A percentile compares a stretch with the other conserved stretches of the same genome.
Evolutionary conservation across 495 filamentous ascomycete genomes (phyloP).

Genomic region (Penicillium alfredii): DNA sequence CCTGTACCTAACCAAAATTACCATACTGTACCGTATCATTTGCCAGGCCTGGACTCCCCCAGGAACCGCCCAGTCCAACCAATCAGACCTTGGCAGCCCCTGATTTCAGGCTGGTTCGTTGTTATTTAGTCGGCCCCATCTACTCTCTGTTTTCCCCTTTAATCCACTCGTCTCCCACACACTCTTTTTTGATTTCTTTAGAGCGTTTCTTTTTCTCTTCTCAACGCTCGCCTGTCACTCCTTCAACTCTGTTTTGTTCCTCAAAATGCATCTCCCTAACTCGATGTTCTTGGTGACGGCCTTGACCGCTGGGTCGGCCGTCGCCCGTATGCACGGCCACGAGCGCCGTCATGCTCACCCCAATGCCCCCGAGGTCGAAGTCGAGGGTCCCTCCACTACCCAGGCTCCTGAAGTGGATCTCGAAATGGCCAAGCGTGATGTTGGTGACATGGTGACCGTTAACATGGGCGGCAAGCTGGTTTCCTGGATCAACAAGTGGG

Average conservation of each 20-base stretch:
- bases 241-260: too few species aligned
- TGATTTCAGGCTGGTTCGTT: constrained; percentile 5
- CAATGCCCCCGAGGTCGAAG: constrained; percentile 22
- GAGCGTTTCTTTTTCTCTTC: too few species aligned
- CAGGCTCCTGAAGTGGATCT: constrained; percentile 52
- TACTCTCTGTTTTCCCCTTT: too few species aligned
- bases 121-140: too few species aligned
- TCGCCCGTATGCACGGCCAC: constrained; percentile 42
- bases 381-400: constrained; percentile 37
- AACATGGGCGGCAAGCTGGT: constrained; percentile 57
- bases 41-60: neutral
- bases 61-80: constrained; percentile 10
- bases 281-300: too few species aligned
- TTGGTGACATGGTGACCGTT: constrained; percentile 48
- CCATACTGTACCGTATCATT: too few species aligned
- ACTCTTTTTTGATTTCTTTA: too few species aligned
- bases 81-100: constrained; percentile 7
- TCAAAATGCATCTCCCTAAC: too few species aligned
- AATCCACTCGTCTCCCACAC: too few species aligned
- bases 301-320: constrained; percentile 37
- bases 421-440: constrained; percentile 39
- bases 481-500: constrained; percentile 61
- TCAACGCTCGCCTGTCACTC: too few species aligned
- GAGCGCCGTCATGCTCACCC: constrained; percentile 40
- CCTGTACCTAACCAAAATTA: constrained; percentile 9